Conservation (phyloP, 495 filamentous ascomycete species). For the Aspergillus haitiensis region DNA sequence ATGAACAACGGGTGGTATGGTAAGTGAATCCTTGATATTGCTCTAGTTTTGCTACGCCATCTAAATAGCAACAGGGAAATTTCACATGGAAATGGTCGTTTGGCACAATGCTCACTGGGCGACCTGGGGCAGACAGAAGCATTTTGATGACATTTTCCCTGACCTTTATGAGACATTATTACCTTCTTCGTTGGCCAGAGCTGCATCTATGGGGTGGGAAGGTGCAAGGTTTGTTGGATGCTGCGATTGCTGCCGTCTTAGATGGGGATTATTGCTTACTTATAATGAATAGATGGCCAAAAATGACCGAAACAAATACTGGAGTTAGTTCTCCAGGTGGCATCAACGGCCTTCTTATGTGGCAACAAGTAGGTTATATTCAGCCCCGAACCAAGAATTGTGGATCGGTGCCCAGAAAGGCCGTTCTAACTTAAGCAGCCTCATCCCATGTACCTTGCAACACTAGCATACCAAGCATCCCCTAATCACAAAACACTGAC, state of each 20-base stretch:
- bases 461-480: constrained; percentile 19
- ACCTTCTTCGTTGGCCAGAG: constrained; percentile 15
- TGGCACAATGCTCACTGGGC: constrained; percentile 26
- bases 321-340: constrained; percentile 21
- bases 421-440: constrained; percentile 6
- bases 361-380: constrained; percentile 19
- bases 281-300: constrained; percentile 17
- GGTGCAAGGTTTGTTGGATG: constrained; percentile 12
- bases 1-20: constrained; percentile 28
- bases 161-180: constrained; percentile 17
- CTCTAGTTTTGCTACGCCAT: neutral
- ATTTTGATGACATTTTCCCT: constrained; percentile 20
- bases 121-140: constrained; percentile 21
- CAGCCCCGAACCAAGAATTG: too few relatives aligned
- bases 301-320: constrained; percentile 22
- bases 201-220: constrained; percentile 23
- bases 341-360: constrained; percentile 21
- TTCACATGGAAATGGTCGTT: constrained; percentile 26
- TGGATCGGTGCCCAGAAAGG: neutral
- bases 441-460: constrained; percentile 24
- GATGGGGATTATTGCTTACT: neutral
- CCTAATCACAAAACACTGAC: constrained; percentile 13
- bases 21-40: neutral
- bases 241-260: too few relatives aligned
- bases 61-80: constrained; percentile 10